A percentile compares a stretch with the other conserved stretches of the same genome.
phyloP scores from a whole-genome alignment of 2,329 filamentous ascomycete species.

The Neopestalotiopsis rosae region DNA sequence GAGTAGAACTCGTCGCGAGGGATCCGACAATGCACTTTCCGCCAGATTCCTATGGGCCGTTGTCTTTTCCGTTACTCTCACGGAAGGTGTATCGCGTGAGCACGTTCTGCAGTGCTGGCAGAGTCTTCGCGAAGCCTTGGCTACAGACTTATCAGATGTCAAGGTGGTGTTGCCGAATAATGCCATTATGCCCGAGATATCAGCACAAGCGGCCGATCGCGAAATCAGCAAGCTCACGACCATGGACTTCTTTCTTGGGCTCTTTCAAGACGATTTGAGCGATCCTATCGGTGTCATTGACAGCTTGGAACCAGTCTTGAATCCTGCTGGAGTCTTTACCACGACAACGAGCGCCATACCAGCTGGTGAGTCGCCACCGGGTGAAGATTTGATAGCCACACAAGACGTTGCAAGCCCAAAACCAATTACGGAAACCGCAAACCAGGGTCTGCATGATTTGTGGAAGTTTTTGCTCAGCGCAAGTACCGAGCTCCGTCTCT shows the following conservation, averaged over 20 bases:
- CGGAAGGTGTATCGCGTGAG: slow-evolving; percentile 58
- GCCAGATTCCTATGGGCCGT: slow-evolving; percentile 64
- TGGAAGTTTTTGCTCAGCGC: slow-evolving; percentile 84
- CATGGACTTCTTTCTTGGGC: slow-evolving; percentile 91
- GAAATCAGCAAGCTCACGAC: slow-evolving; percentile 93
- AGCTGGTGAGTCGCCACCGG: slow-evolving; percentile 25
- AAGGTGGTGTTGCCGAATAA: slow-evolving; percentile 79
- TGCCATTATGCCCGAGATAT: slow-evolving; percentile 85
- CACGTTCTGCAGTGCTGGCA: slow-evolving; percentile 65
- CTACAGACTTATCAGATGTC: slow-evolving; percentile 41
- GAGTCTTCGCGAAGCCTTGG: slow-evolving; percentile 58
- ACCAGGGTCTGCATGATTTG: slow-evolving; percentile 73
- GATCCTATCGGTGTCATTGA: slow-evolving; percentile 88
- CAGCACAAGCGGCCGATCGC: slow-evolving; percentile 80
- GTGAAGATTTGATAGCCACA: slow-evolving; percentile 25
- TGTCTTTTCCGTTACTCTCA: slow-evolving; percentile 57
- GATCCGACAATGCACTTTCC: slow-evolving; percentile 44
- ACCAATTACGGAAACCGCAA: slow-evolving; percentile 57
- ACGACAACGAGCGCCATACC: slow-evolving; percentile 23
- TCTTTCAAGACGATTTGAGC: slow-evolving; percentile 83
- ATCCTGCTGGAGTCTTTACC: slow-evolving; percentile 65
- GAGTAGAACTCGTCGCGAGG: slow-evolving; percentile 41
- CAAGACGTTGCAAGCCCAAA: slow-evolving; percentile 26
- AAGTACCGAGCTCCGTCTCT: slow-evolving; percentile 81
- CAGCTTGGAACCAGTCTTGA: slow-evolving; percentile 88